Base-by-base conservation (phyloP, 495 filamentous ascomycete species). In the Podospora didyma region DNA sequence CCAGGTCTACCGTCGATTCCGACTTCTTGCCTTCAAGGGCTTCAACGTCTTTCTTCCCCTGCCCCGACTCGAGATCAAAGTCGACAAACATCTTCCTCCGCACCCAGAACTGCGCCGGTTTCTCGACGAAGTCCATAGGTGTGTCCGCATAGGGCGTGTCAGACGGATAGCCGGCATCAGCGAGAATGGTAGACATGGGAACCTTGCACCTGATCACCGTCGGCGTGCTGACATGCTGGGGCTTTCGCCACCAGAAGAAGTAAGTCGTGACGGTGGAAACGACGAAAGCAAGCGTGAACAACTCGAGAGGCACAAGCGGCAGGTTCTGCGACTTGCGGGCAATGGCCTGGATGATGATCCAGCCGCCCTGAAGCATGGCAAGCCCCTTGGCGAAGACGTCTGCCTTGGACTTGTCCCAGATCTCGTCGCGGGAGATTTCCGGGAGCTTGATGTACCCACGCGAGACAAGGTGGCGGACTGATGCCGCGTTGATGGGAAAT, bases 211-310 rank as follows among this genome's bases (percentile, higher is more conserved):
- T 17, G 22, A 59, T 51, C 22, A 50, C 35, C 7, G 53, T 63
- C 1, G 61, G 56, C 19, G 53, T 52, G 16, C 52, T 53, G 1
- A 63, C 70, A 46, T 73, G 66, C 54, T 68, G 62, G 31, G 74
- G 74, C 55, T 76, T 75, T 35, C 70, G 57, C 7, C 61, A 61
- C 72, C 73, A 76, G 51, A 69, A 67, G 52, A 66, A 67, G 34
- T 64, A 62, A 2, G 70, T 70, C 3, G 62, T 58, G 22, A 70
- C 49, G 14, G 66, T 72, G 28, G 62, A 69, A 5, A 62, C n/a
- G 34, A 60, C 56, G 50, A 68, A 63, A 4, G 67, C 67, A 7
- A 53, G 37, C 0, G 64, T 66, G 23, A 64, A 60, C 24, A 70
- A 37, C 54, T 70, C 65, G 49, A 68, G 54, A 0, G 60, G 63